phyloP scores from a whole-genome alignment of 441 rosid genomes.

The Corymbia calophylla region DNA sequence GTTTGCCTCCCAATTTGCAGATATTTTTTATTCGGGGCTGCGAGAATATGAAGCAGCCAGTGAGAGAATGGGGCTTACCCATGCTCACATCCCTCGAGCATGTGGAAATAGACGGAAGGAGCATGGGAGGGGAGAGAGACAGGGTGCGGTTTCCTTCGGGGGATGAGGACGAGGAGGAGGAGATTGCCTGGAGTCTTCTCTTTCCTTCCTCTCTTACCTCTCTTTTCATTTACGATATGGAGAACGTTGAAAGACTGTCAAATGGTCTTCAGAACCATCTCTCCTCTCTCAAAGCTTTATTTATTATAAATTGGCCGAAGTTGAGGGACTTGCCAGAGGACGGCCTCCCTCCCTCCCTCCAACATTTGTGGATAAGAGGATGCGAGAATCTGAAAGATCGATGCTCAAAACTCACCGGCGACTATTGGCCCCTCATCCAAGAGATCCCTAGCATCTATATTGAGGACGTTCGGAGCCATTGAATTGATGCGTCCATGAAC shows the following conservation, averaged over 20 bases:
- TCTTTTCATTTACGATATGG: neutral
- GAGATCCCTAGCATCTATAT: accelerated
- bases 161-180: too few relatives aligned
- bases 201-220: neutral
- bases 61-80: too few relatives aligned
- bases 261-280: neutral
- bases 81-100: too few relatives aligned
- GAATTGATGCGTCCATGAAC: neutral
- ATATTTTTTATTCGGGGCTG: accelerated
- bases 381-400: neutral
- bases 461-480: accelerated
- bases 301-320: neutral
- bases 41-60: too few relatives aligned
- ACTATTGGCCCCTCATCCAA: too few relatives aligned
- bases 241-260: neutral
- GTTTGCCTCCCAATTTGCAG: too few relatives aligned
- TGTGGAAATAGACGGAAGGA: too few relatives aligned
- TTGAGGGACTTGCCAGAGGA: neutral
- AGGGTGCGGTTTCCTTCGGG: too few relatives aligned
- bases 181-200: neutral
- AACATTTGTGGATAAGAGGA: accelerated
- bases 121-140: too few relatives aligned
- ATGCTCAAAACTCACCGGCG: neutral
- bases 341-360: neutral
- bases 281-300: neutral